Percentiles rank a stretch among this genome's conserved stretches.
Evolutionary conservation across 2,329 filamentous ascomycete genomes (phyloP).

Genomic region (Exophiala calicioides): DNA sequence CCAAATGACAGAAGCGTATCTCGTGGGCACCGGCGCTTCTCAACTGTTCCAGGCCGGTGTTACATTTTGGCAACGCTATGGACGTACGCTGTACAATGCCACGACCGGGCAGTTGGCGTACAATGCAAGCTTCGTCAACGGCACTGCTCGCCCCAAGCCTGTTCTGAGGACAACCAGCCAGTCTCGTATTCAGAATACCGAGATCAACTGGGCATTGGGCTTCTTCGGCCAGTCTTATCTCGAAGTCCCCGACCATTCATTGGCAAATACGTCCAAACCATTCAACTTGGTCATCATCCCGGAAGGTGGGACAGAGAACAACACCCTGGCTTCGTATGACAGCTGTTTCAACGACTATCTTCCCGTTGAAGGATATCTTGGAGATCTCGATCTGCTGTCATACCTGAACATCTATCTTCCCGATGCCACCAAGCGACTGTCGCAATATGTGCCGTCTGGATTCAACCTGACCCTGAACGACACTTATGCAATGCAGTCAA

Average conservation of each 20-base stretch:
- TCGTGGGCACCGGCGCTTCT: slow-evolving; percentile 53
- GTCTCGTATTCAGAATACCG: slow-evolving; percentile 56
- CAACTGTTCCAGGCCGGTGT: slow-evolving; percentile 55
- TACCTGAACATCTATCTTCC: slow-evolving; percentile 52
- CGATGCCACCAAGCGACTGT: slow-evolving; percentile 49
- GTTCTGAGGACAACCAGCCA: slow-evolving; percentile 58
- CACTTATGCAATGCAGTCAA: slow-evolving; percentile 51
- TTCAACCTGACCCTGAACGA: slow-evolving; percentile 54
- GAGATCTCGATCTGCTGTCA: slow-evolving; percentile 39
- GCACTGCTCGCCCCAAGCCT: slow-evolving; percentile 51
- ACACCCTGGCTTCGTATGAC: slow-evolving; percentile 56
- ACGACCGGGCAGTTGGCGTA: slow-evolving; percentile 51
- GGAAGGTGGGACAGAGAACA: slow-evolving; percentile 54
- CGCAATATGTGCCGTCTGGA: slow-evolving; percentile 48
- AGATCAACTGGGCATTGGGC: slow-evolving; percentile 55
- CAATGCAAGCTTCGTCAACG: slow-evolving; percentile 48
- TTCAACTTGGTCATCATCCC: slow-evolving; percentile 53
- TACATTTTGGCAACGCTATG: slow-evolving; percentile 57
- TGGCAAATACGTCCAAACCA: slow-evolving; percentile 45
- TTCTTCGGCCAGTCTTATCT: slow-evolving; percentile 54
- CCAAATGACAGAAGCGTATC: slow-evolving; percentile 44
- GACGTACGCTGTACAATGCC: slow-evolving; percentile 55
- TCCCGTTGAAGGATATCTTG: slow-evolving; percentile 41
- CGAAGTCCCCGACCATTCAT: slow-evolving; percentile 36
- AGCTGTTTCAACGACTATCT: slow-evolving; percentile 43